phyloP scores from a whole-genome alignment of 2,329 filamentous ascomycete species.

The Lachnum nothofagi region DNA sequence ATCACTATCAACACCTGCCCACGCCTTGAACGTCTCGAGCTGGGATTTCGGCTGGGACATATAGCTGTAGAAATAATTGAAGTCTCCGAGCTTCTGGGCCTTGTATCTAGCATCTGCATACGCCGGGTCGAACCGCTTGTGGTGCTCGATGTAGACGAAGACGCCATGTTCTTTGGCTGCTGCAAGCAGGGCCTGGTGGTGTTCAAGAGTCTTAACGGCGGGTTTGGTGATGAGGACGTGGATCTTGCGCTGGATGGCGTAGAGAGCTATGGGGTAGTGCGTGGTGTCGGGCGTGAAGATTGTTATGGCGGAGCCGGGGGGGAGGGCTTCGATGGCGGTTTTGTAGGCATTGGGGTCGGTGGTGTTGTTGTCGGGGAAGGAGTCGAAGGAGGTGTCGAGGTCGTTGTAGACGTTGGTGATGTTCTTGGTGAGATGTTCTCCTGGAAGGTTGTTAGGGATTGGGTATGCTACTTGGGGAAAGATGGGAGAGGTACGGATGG shows the following conservation, averaged over 20 bases:
- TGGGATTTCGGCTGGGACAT: conserved; percentile 30
- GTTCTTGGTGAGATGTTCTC: conserved; percentile 79
- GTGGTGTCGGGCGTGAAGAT: conserved; percentile 95
- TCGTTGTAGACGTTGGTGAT: conserved; percentile 83
- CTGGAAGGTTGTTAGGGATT: conserved; percentile 38
- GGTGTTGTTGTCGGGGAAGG: conserved; percentile 69
- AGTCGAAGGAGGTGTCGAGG: conserved; percentile 79
- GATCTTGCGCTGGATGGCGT: conserved; percentile 80
- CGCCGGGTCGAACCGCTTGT: conserved; percentile 92
- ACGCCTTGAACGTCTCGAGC: conserved; percentile 32
- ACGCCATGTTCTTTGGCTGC: conserved; percentile 70
- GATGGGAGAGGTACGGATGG: conserved; percentile 58
- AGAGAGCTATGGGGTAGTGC: conserved; percentile 85
- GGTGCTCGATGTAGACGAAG: conserved; percentile 90
- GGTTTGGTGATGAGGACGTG: conserved; percentile 95
- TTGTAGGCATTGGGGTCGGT: conserved; percentile 82
- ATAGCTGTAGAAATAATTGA: conserved; percentile 98
- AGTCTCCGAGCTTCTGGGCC: conserved; percentile 75
- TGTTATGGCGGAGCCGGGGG: conserved; percentile 80
- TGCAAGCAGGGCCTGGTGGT: conserved; percentile 72
- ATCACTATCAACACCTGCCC: conserved; percentile 79
- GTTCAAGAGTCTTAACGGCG: conserved; percentile 74
- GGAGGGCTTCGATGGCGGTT: conserved; percentile 75
- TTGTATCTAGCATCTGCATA: conserved; percentile 82
- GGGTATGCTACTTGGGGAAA: neutral